These are phyloP conservation scores for Apiospora sp. DNA, from an alignment of 2,329 filamentous ascomycete species.

Conservation along the genomic window DNA sequence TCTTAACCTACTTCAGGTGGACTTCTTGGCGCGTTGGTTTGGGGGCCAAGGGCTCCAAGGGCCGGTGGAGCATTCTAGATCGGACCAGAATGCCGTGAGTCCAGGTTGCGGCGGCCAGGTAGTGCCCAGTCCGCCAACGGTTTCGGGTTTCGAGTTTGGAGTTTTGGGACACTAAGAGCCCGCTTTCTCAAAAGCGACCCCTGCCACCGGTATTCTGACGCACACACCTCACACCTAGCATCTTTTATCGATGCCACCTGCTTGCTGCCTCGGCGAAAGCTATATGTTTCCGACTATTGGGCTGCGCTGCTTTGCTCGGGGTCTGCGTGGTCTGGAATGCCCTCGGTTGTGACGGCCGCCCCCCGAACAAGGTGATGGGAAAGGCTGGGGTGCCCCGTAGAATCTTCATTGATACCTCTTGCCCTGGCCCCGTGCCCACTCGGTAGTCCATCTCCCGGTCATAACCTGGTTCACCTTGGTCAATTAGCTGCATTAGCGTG, in stretches of 20 bases:
- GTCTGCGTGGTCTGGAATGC: neutral
- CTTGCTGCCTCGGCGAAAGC: neutral
- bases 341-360: slow-evolving; percentile 10
- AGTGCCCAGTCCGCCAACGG: neutral
- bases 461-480: neutral
- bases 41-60: neutral
- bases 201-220: neutral
- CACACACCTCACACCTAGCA: neutral
- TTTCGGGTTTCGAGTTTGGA: slow-evolving; percentile 10
- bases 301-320: neutral
- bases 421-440: neutral
- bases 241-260: neutral
- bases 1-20: slow-evolving; percentile 18
- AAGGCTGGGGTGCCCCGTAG: neutral
- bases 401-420: neutral
- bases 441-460: slow-evolving; percentile 12
- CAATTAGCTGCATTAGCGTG: neutral
- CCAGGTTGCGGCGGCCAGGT: neutral
- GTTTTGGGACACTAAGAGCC: slow-evolving; percentile 3
- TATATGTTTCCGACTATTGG: neutral
- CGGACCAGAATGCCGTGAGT: neutral
- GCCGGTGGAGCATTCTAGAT: slow-evolving; percentile 13
- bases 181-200: slow-evolving; percentile 6
- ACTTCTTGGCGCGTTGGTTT: neutral
- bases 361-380: neutral